phyloP scores from a whole-genome alignment of 1,139 yeast species.

The Nakaseomyces bracarensis region DNA sequence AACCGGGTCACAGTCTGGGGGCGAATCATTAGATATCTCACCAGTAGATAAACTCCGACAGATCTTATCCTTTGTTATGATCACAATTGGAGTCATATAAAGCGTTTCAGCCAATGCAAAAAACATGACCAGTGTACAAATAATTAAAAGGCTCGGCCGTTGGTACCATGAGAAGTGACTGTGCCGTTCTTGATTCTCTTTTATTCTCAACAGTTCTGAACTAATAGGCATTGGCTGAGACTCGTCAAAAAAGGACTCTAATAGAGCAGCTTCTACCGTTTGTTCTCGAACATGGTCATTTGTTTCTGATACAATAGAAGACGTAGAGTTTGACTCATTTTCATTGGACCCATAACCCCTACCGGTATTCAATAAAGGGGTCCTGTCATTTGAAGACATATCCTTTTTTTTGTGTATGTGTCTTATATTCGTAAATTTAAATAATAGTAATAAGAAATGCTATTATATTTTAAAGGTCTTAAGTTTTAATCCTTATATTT shows the following conservation, averaged over 20 bases:
- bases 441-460: background rate
- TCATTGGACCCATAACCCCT: background rate
- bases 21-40: conserved; percentile 5
- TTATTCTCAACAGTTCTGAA: conserved; percentile 16
- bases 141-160: conserved; percentile 28
- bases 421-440: too few species aligned
- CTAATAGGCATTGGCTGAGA: conserved; percentile 3
- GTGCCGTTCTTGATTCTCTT: conserved; percentile 21
- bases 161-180: conserved; percentile 11
- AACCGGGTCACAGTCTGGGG: conserved; percentile 24
- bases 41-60: conserved; percentile 18
- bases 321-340: background rate
- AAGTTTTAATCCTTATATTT: too few species aligned
- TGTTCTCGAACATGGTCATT: background rate
- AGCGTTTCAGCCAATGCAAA: conserved; percentile 16
- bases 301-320: too few species aligned
- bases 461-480: too few species aligned
- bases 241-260: conserved; percentile 4
- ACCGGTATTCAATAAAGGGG: background rate
- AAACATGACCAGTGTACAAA: conserved; percentile 25
- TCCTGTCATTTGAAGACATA: background rate
- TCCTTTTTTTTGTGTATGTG: too few species aligned
- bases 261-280: conserved; percentile 2
- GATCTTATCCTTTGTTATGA: conserved; percentile 21
- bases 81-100: conserved; percentile 24